Evolutionary conservation across 2,329 filamentous ascomycete genomes (phyloP), one percentile per base, ranked within the genome.

Genomic region (Cladosporium phlei): DNA sequence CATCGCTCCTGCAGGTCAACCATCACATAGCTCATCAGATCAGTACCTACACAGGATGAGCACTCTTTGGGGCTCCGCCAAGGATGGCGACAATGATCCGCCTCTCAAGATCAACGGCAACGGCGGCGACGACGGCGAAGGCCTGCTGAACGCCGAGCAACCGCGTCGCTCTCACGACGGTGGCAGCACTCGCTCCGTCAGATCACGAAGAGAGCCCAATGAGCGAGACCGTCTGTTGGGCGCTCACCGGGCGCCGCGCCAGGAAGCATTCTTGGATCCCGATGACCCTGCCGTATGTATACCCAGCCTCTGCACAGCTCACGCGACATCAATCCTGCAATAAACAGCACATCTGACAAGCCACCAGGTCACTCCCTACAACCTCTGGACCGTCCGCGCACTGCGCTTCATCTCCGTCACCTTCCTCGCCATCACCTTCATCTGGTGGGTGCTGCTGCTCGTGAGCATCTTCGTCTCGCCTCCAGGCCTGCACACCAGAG

Each of bases 401-500:
- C 74, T 93, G 46, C 81, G 89, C 62, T 87, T 83, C 61, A 66
- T 93, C 51, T 91, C 88, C 4, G 74, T 95, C 46, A 58, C 88
- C 28, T 86, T 96, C 61, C 74, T 91, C 16, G 66, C 81, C 42
- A 63, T 90, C 57, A 86, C 82, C 47, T 88, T 94, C 59, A 59
- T 88, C n/a, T 97, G 91, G 91, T 97, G 93, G 91, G 77, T 88
- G 8, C 66, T 96, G 45, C 74, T 95, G 25, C 76, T 98, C n/a
- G 81, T 96, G 12, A 88, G 88, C 46, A 82, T 85, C 55, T 98
- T 98, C 69, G 83, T 94, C 56, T 95, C 87, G 44, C 89, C 89
- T 11, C 91, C 91, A 1, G 83, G 85, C 37, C 82, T 97, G 64
- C 82, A 93, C 63, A 86, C 83, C 8, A 82, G 88, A 43, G 93